phyloP scores from a whole-genome alignment of 257 asterid species.

The Solanum dulcamara region DNA sequence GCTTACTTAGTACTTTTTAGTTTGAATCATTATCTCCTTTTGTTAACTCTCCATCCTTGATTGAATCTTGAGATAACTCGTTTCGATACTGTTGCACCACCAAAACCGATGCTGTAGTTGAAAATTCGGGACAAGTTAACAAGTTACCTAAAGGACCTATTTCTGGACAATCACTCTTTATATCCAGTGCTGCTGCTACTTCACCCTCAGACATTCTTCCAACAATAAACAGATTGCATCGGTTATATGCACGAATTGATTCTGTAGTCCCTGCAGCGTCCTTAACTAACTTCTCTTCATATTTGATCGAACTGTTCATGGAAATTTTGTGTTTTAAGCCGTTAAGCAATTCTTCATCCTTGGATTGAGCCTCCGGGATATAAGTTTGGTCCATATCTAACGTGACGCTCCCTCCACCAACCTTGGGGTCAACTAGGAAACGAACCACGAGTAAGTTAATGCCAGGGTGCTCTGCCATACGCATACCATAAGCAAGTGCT shows the following conservation, averaged over 20 bases:
- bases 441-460: constrained; percentile 22
- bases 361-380: not conserved
- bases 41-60: constrained; percentile 15
- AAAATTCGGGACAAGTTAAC: constrained; percentile 19
- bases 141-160: constrained; percentile 45
- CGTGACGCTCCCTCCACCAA: constrained; percentile 6
- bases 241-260: constrained; percentile 3
- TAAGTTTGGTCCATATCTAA: constrained; percentile 1
- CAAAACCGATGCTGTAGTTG: constrained; percentile 42
- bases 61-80: constrained; percentile 14
- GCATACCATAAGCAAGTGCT: constrained; percentile 41
- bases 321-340: constrained; percentile 9
- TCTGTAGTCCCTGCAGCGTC: constrained; percentile 12
- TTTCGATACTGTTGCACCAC: constrained; percentile 49
- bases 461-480: constrained; percentile 56
- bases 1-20: not conserved
- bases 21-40: constrained; percentile 7
- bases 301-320: constrained; percentile 15
- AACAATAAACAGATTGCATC: constrained; percentile 34
- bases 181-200: constrained; percentile 18
- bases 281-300: constrained; percentile 14
- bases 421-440: constrained; percentile 19
- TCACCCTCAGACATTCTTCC: constrained; percentile 45
- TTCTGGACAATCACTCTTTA: constrained; percentile 34
- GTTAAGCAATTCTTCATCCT: constrained; percentile 19